Base-by-base conservation (phyloP, 2,329 filamentous ascomycete species). In the Claviceps paspali region DNA sequence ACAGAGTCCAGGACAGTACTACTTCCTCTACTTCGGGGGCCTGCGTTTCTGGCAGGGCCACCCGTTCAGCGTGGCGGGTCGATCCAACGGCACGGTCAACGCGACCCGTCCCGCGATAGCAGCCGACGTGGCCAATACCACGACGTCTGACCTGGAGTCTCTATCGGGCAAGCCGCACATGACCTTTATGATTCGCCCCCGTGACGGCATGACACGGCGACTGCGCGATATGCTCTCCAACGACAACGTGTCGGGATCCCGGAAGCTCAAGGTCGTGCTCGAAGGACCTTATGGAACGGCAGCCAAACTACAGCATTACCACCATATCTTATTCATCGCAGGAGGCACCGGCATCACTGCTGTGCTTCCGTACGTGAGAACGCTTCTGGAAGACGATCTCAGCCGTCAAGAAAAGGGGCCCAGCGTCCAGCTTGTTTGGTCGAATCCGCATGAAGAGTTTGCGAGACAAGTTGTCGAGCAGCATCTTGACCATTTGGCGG, bases 1-100 rank as follows among this genome's bases (percentile, higher is more conserved):
- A n/a, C 53, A 54, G 11, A 48, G 42, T 9, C 54, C 59, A 0
- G 60, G 60, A 19, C 59, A 56, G 4, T 61, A 55, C 48, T 62
- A 60, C 41, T 62, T 57, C 44, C 37, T 63, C n/a, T 54, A 59
- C 45, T 52, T 62, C 21, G 50, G 51, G 36, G 38, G 46, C 35
- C 21, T 15, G 29, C 45, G 48, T 17, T 51, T 55, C 37, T 63
- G 61, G 60, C 58, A 63, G 38, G 60, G 52, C 42, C 61, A 64
- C 39, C 61, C 61, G 0, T 63, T 63, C 45, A 62, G 59, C 7
- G 49, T 62, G 29, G 53, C 53, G 6, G 49, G 46, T 24, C 36
- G 45, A n/a, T 34, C 18, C 29, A 9, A 14, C 6, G 18, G 29
- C 18, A 10, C 21, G 17, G 6, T 12, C 11, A 14, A 15, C 29